These are phyloP conservation scores for Mollisia scopiformis DNA, from an alignment of 2,329 filamentous ascomycete species.

Conservation along the genomic window DNA sequence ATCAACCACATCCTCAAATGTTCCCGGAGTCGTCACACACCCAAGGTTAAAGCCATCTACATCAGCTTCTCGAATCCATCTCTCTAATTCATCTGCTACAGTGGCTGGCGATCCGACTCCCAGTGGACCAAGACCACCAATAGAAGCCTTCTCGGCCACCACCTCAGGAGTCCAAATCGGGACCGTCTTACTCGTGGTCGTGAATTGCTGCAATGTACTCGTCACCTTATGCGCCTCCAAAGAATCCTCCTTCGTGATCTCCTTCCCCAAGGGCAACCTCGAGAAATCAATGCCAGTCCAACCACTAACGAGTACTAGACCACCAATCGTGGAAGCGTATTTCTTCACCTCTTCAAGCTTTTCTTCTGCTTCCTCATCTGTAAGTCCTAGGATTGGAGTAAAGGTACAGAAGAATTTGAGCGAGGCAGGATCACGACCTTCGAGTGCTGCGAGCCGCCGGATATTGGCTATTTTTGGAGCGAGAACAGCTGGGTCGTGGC, in stretches of 20 bases:
- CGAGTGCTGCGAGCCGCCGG: constrained; percentile 45
- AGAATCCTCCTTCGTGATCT: constrained; percentile 57
- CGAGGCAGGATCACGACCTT: constrained; percentile 58
- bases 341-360: constrained; percentile 64
- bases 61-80: constrained; percentile 69
- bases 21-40: constrained; percentile 66
- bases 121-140: constrained; percentile 66
- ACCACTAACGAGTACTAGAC: constrained; percentile 69
- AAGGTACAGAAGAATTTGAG: constrained; percentile 71
- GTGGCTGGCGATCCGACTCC: constrained; percentile 50
- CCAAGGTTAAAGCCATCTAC: constrained; percentile 77
- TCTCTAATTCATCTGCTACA: constrained; percentile 66
- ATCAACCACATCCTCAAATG: constrained; percentile 69
- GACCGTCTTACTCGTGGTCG: constrained; percentile 49
- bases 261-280: constrained; percentile 58
- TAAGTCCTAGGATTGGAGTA: constrained; percentile 65
- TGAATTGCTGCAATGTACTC: constrained; percentile 52
- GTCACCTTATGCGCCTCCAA: constrained; percentile 54
- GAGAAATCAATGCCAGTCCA: constrained; percentile 72
- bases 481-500: not conserved
- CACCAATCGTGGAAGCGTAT: constrained; percentile 67
- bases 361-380: constrained; percentile 65
- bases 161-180: constrained; percentile 70
- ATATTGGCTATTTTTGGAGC: constrained; percentile 2
- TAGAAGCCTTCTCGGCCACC: constrained; percentile 67